phyloP scores from a whole-genome alignment of 192 early-diverging fungal genomes.

The Coemansia sp. region DNA sequence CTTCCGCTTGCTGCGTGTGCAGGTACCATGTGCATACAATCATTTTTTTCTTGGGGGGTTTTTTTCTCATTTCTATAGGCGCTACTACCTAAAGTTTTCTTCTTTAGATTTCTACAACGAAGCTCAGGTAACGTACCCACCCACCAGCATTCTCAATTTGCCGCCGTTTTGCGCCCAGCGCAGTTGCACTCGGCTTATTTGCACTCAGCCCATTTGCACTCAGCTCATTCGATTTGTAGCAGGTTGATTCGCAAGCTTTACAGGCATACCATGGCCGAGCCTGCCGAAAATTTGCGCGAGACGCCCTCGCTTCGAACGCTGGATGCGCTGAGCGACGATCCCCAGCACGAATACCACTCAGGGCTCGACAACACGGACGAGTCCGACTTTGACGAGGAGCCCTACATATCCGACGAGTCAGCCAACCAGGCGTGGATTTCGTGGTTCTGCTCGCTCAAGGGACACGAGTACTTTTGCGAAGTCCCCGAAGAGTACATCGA shows the following conservation, averaged over 20 bases:
- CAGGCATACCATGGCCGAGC: conserved; percentile 43
- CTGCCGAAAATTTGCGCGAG: conserved; percentile 22
- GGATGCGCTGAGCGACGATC: conserved; percentile 12
- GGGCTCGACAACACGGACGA: conserved; percentile 42
- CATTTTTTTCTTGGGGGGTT: neutral
- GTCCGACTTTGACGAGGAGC: conserved; percentile 42
- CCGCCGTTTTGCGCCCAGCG: too few relatives aligned
- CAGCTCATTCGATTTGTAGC: conserved; percentile 10
- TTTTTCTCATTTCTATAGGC: conserved; percentile 1
- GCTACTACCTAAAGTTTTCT: too few relatives aligned
- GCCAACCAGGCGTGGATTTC: conserved; percentile 66
- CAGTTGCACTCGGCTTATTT: too few relatives aligned
- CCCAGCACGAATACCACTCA: conserved; percentile 21
- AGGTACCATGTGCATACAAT: neutral
- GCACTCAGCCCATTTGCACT: neutral
- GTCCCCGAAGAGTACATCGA: conserved; percentile 80
- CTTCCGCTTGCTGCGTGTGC: too few relatives aligned
- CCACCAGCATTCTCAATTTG: too few relatives aligned
- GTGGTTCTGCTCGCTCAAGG: conserved; percentile 72
- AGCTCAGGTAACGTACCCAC: conserved; percentile 4
- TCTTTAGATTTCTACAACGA: conserved; percentile 3
- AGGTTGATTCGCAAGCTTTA: conserved; percentile 31
- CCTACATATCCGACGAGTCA: conserved; percentile 41
- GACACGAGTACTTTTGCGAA: conserved; percentile 76
- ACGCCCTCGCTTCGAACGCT: conserved; percentile 2